Evolutionary conservation across 164 flowering plant species (phyloP), one percentile per base, ranked within the genome.

Genomic region (Tinospora cordifolia): DNA sequence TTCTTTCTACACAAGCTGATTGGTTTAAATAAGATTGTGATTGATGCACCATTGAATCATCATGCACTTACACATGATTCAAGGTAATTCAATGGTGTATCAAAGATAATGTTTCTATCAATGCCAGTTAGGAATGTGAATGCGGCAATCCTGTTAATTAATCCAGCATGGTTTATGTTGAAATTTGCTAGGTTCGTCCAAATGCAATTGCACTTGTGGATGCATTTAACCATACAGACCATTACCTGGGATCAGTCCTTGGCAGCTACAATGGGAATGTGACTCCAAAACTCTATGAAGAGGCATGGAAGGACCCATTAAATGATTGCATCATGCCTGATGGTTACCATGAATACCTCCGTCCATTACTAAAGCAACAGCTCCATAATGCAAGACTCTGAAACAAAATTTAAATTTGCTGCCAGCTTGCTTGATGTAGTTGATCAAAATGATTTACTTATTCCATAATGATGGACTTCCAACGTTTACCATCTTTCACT

Each of bases 211-310:
- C 96, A 10, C 90, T 95, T 30, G 99, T 95, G 39, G 99, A 95
- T 81, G 83, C 98, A 24, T 95, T 90, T 67, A 88, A 88, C 81
- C 90, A 95, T 83, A 95, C 98, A 0, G 98, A 95, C 78, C 98
- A 95, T 85, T 95, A 13, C 79, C 93, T 95, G 2, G 87, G 92
- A 49, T 95, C 99, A 0, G 73, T 84, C 65, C 93, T 95, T 1
- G 99, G 99, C 34, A 82, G 97, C 46, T 92, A 92, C 54, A 97
- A 95, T 74, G 99, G 99, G 39, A 90, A 95, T 75, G 99, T 95
- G 63, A 92, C 92, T 71, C 96, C 96, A 22, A 92, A 86, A 51
- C 93, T 95, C 24, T 92, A 92, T 14, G 91, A 89, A 51, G 86
- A 84, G 69, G 97, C 98, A n/a, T 88, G 90, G 98, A 92, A 92